Evolutionary conservation across 169 alveolate genomes (phyloP).

Genomic region (Perkinsus olseni): DNA sequence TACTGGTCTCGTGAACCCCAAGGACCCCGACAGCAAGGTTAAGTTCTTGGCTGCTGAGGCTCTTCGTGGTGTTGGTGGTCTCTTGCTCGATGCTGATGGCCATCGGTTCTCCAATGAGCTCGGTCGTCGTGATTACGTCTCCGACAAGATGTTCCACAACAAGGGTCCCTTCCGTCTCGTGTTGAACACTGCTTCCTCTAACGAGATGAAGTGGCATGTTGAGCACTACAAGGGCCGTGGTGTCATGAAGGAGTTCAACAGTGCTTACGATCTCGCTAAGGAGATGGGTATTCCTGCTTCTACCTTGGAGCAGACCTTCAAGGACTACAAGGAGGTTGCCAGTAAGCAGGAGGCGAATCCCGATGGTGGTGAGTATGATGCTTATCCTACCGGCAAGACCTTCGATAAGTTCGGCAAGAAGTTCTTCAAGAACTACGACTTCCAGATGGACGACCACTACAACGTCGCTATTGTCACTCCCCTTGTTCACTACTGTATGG

Average conservation of each 20-base stretch:
- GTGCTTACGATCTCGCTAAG: constrained; percentile 19
- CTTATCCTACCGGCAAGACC: constrained; percentile 19
- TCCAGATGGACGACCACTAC: constrained; percentile 20
- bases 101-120: constrained; percentile 54
- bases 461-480: constrained; percentile 41
- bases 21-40: constrained; percentile 22
- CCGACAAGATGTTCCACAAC: constrained; percentile 39
- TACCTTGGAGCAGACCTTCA: constrained; percentile 12
- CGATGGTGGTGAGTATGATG: constrained; percentile 21
- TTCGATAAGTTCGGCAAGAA: constrained; percentile 24
- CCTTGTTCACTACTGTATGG: constrained; percentile 42
- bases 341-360: constrained; percentile 27
- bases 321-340: constrained; percentile 33
- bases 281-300: constrained; percentile 15
- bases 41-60: constrained; percentile 45
- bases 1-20: constrained; percentile 34
- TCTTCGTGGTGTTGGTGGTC: constrained; percentile 50
- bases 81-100: constrained; percentile 44
- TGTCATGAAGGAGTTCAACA: constrained; percentile 23
- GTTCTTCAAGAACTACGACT: constrained; percentile 26
- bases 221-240: constrained; percentile 19
- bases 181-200: constrained; percentile 29
- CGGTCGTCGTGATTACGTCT: constrained; percentile 38
- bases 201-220: constrained; percentile 32
- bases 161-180: constrained; percentile 35